Evolutionary conservation across 2,329 filamentous ascomycete species (phyloP).

Genomic region (Beauveria caledonica): DNA sequence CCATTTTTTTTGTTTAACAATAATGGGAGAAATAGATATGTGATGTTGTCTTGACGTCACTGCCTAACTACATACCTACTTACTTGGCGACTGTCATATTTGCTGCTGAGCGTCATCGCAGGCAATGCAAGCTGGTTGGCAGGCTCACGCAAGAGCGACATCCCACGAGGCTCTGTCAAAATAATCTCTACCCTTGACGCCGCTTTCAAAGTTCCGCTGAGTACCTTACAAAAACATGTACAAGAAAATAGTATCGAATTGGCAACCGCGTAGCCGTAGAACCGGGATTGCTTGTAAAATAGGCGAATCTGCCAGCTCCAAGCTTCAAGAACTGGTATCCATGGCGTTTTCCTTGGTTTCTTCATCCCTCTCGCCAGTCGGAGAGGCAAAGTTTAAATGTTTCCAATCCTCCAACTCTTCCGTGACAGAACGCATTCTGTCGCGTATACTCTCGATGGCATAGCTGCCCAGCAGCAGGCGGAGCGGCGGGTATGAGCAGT

Average conservation of each 20-base stretch:
- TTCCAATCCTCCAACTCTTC: constrained; percentile 96
- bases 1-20: neutral
- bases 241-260: neutral
- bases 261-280: neutral
- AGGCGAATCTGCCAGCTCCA: neutral
- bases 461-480: constrained; percentile 83
- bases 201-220: too few relatives aligned
- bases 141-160: too few relatives aligned
- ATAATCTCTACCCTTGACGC: too few relatives aligned
- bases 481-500: constrained; percentile 89
- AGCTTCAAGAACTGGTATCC: constrained; percentile 6
- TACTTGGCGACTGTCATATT: too few relatives aligned
- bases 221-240: too few relatives aligned
- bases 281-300: neutral
- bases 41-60: neutral
- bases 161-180: too few relatives aligned
- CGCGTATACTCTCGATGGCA: constrained; percentile 90
- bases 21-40: neutral
- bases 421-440: constrained; percentile 80
- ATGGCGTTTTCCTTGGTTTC: constrained; percentile 2
- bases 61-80: neutral
- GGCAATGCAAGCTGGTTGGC: too few relatives aligned
- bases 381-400: constrained; percentile 59
- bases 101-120: too few relatives aligned
- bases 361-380: constrained; percentile 9